These are phyloP conservation scores for Pichiaceae sp. DNA, from an alignment of 1,139 yeast species.

Conservation along the genomic window DNA sequence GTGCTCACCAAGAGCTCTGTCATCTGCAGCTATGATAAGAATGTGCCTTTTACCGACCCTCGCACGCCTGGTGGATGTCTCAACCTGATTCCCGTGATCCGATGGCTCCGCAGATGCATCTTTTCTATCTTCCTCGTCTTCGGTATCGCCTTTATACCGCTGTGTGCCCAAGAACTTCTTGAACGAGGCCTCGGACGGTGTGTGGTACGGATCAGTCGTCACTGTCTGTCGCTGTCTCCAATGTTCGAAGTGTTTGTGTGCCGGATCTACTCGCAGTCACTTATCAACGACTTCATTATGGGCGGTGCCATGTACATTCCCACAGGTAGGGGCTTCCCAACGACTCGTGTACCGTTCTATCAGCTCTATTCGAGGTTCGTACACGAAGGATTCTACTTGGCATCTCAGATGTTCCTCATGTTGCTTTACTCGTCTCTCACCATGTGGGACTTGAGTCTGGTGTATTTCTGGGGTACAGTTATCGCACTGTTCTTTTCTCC, in stretches of 20 bases:
- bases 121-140: slow-evolving; percentile 42
- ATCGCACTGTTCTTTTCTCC: slow-evolving; percentile 39
- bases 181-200: slow-evolving; percentile 44
- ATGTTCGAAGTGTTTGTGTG: slow-evolving; percentile 48
- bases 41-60: slow-evolving; percentile 40
- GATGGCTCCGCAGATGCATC: slow-evolving; percentile 43
- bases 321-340: slow-evolving; percentile 49
- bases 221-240: slow-evolving; percentile 42
- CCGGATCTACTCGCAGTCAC: slow-evolving; percentile 39
- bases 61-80: slow-evolving; percentile 37
- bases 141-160: slow-evolving; percentile 41
- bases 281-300: slow-evolving; percentile 37
- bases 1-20: slow-evolving; percentile 37
- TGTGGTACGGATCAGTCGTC: slow-evolving; percentile 34
- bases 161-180: slow-evolving; percentile 42
- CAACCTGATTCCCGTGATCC: slow-evolving; percentile 40
- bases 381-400: slow-evolving; percentile 37
- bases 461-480: slow-evolving; percentile 44
- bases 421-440: slow-evolving; percentile 35
- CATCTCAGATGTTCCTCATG: slow-evolving; percentile 30
- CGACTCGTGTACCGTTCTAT: slow-evolving; percentile 36
- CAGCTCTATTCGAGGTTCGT: slow-evolving; percentile 39
- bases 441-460: slow-evolving; percentile 39
- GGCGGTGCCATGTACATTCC: slow-evolving; percentile 51
- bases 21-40: slow-evolving; percentile 37